These are phyloP conservation scores for Leishmania arabica DNA, from an alignment of 208 protist genomes.

Conservation along the genomic window DNA sequence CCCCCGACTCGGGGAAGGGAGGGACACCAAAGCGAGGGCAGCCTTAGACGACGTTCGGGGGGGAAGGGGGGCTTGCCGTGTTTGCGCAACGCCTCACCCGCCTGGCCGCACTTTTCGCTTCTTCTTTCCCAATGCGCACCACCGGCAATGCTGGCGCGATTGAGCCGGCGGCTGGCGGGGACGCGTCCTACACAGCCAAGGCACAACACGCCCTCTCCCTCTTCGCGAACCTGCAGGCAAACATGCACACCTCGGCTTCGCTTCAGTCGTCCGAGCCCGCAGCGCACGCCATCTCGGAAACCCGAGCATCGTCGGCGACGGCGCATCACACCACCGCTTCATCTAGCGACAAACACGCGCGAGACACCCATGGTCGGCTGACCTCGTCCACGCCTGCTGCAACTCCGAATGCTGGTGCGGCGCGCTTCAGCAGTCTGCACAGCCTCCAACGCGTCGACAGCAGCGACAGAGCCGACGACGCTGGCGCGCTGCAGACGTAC, in stretches of 20 bases:
- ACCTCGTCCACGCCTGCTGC: background rate
- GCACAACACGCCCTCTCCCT: slow-evolving; percentile 27
- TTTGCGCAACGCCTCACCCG: background rate
- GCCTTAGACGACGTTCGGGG: background rate
- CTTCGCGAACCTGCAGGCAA: slow-evolving; percentile 19
- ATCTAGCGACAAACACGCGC: background rate
- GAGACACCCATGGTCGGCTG: background rate
- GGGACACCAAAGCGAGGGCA: background rate
- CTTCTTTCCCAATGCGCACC: background rate
- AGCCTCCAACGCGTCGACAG: background rate
- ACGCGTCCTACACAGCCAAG: slow-evolving; percentile 24
- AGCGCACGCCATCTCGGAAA: background rate
- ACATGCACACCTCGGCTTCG: slow-evolving; percentile 6
- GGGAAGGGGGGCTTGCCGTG: background rate
- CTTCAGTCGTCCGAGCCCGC: background rate
- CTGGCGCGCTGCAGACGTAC: slow-evolving; percentile 3
- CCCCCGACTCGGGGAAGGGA: background rate
- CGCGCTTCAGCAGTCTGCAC: background rate
- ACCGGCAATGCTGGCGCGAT: background rate
- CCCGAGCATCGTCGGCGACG: background rate
- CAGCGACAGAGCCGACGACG: background rate
- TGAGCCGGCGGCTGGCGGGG: slow-evolving; percentile 6
- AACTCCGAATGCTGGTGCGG: background rate
- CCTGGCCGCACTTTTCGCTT: background rate
- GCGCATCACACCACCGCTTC: background rate